These are phyloP conservation scores for Pythium brachiatum DNA, from an alignment of 352 stramenopile species.

Conservation along the genomic window DNA sequence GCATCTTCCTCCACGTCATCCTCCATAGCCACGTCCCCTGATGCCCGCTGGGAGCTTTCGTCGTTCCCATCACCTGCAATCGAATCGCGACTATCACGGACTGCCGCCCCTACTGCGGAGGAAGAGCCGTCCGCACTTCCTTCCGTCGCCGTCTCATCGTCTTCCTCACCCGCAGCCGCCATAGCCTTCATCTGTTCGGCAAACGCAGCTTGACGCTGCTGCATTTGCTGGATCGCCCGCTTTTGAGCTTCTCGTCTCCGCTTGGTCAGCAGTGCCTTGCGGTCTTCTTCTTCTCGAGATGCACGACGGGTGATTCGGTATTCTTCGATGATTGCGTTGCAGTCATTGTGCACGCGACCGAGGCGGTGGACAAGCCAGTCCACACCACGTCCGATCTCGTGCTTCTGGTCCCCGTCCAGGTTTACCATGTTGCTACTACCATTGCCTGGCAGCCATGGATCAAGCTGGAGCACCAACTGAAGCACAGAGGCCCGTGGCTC, in stretches of 20 bases:
- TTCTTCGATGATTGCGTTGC: conserved; percentile 43
- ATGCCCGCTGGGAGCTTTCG: conserved; percentile 25
- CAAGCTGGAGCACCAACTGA: conserved; percentile 64
- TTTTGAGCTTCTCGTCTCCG: conserved; percentile 70
- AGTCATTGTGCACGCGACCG: conserved; percentile 45
- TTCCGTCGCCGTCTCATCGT: conserved; percentile 39
- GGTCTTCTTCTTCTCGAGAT: conserved; percentile 64
- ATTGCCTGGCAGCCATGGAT: conserved; percentile 60
- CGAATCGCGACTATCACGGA: conserved; percentile 18
- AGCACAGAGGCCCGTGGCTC: conserved; percentile 43
- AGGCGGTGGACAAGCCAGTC: conserved; percentile 78
- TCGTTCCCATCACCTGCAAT: conserved; percentile 28
- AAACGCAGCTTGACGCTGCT: conserved; percentile 79
- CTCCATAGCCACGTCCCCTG: conserved; percentile 45
- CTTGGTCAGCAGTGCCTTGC: conserved; percentile 56
- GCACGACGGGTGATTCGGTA: conserved; percentile 60
- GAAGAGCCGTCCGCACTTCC: conserved; percentile 20
- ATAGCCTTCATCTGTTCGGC: conserved; percentile 72
- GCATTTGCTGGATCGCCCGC: conserved; percentile 76
- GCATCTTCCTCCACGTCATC: conserved; percentile 25
- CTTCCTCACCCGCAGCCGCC: conserved; percentile 40
- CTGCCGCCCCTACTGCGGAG: not conserved
- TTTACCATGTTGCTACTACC: conserved; percentile 52
- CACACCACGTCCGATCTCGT: conserved; percentile 75
- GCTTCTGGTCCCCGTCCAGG: conserved; percentile 79